phyloP scores from a whole-genome alignment of 345 rosid genomes.

The Turnera subulata region DNA sequence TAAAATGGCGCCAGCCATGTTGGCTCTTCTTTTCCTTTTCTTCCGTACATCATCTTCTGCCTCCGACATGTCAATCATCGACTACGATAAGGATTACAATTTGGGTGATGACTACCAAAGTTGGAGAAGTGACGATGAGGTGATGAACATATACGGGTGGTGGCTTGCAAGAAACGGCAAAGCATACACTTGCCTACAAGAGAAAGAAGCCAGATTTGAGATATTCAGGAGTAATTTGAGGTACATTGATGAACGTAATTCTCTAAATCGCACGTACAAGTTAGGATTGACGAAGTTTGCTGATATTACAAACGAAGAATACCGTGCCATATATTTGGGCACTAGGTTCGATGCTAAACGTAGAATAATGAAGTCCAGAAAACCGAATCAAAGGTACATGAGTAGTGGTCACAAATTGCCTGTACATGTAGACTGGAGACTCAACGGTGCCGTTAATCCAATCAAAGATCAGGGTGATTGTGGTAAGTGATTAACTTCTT shows the following conservation, averaged over 20 bases:
- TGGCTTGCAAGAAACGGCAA: conserved; percentile 55
- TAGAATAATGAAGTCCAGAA: too few relatives aligned
- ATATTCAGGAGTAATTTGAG: conserved; percentile 56
- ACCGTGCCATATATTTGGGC: conserved; percentile 37
- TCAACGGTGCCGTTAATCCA: too few relatives aligned
- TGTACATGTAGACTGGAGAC: too few relatives aligned
- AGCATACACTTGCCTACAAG: conserved; percentile 46
- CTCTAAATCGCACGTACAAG: conserved; percentile 33
- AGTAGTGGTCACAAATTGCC: too few relatives aligned
- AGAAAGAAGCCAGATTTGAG: conserved; percentile 48
- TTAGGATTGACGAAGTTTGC: conserved; percentile 63
- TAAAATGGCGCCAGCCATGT: too few relatives aligned
- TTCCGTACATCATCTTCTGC: too few relatives aligned
- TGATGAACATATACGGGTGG: conserved; percentile 36
- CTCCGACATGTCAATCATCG: conserved; percentile 50
- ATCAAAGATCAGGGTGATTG: too few relatives aligned
- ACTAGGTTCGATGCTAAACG: too few relatives aligned
- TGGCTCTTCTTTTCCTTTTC: conserved; percentile 9
- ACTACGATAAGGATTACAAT: conserved; percentile 31
- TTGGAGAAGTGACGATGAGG: conserved; percentile 25
- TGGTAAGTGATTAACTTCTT: too few relatives aligned
- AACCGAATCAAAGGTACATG: too few relatives aligned
- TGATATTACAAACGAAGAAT: conserved; percentile 61
- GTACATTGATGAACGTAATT: conserved; percentile 48
- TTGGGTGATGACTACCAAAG: not conserved